phyloP scores from a whole-genome alignment of 495 filamentous ascomycete species.

The Evernia prunastri region DNA sequence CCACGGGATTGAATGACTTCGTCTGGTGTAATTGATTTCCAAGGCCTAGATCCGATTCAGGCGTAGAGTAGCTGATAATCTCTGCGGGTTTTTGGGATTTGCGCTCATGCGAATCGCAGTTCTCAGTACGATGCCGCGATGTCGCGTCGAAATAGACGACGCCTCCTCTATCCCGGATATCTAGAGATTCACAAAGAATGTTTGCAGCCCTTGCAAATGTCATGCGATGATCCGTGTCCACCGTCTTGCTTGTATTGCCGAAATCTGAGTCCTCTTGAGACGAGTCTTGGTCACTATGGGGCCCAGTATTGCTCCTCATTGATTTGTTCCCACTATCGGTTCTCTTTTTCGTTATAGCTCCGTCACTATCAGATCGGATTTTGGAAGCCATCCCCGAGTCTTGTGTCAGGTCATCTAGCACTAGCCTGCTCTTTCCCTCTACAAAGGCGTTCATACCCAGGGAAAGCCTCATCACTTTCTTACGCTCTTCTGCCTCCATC shows the following conservation, averaged over 20 bases:
- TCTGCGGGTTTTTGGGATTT: slow-evolving; percentile 16
- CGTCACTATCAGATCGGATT: neutral
- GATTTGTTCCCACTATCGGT: slow-evolving; percentile 3
- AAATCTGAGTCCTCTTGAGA: slow-evolving; percentile 22
- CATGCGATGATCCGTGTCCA: slow-evolving; percentile 33
- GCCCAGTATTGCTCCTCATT: neutral
- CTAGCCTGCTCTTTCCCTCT: slow-evolving; percentile 37
- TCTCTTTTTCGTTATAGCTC: neutral
- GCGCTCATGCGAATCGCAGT: slow-evolving; percentile 11
- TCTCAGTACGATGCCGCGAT: slow-evolving; percentile 11
- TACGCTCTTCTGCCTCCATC: slow-evolving; percentile 50
- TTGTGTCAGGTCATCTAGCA: neutral
- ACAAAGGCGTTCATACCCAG: slow-evolving; percentile 59
- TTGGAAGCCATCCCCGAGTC: neutral
- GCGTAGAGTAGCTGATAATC: slow-evolving; percentile 23
- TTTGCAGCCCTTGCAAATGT: slow-evolving; percentile 52
- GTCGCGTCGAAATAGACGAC: slow-evolving; percentile 47
- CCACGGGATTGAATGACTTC: slow-evolving; percentile 31
- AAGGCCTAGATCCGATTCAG: slow-evolving; percentile 3
- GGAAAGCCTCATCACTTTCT: slow-evolving; percentile 53
- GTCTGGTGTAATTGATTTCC: slow-evolving; percentile 14
- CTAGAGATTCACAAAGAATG: slow-evolving; percentile 50
- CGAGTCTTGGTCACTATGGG: slow-evolving; percentile 15
- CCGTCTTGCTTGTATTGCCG: neutral
- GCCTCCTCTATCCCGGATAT: slow-evolving; percentile 45